These are phyloP conservation scores for Ogataea populi-albae DNA, from an alignment of 805 yeast species.

Conservation along the genomic window DNA sequence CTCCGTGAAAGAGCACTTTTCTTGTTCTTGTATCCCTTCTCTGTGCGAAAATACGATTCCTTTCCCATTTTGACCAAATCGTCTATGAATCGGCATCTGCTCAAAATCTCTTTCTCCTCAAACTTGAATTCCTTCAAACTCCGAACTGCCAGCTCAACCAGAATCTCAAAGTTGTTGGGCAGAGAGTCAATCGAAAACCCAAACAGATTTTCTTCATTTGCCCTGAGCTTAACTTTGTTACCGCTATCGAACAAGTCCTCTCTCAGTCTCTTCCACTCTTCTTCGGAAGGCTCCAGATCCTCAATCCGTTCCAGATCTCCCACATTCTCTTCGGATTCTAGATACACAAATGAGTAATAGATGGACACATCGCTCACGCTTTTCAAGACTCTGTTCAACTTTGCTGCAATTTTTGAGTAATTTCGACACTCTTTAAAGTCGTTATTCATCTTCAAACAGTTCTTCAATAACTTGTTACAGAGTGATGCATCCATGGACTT, in stretches of 20 bases:
- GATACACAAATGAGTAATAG: constrained; percentile 36
- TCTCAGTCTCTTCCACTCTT: constrained; percentile 40
- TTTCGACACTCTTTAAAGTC: constrained; percentile 61
- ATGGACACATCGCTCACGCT: constrained; percentile 45
- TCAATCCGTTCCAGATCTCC: constrained; percentile 27
- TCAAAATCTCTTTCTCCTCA: constrained; percentile 18
- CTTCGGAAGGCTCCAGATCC: constrained; percentile 40
- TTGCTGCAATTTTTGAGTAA: constrained; percentile 51
- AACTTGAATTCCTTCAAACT: constrained; percentile 22
- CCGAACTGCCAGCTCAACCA: constrained; percentile 18
- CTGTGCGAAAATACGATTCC: constrained; percentile 22
- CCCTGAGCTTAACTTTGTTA: constrained; percentile 21
- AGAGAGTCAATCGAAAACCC: constrained; percentile 14
- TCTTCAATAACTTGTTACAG: constrained; percentile 29
- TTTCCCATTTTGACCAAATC: constrained; percentile 23
- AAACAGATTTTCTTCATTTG: constrained; percentile 17
- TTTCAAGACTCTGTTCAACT: constrained; percentile 39
- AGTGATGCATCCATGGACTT: constrained; percentile 14
- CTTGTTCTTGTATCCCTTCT: constrained; percentile 5
- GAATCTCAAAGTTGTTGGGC: constrained; percentile 27
- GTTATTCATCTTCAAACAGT: constrained; percentile 75
- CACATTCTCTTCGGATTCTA: constrained; percentile 28
- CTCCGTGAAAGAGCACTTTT: constrained; percentile 2
- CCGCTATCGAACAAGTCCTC: constrained; percentile 28
- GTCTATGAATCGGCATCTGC: constrained; percentile 17